A percentile compares a stretch with the other conserved stretches of the same genome.
These are phyloP conservation scores for Amaranthus palmeri DNA, from an alignment of 148 eudicot genomes.

Conservation along the genomic window DNA sequence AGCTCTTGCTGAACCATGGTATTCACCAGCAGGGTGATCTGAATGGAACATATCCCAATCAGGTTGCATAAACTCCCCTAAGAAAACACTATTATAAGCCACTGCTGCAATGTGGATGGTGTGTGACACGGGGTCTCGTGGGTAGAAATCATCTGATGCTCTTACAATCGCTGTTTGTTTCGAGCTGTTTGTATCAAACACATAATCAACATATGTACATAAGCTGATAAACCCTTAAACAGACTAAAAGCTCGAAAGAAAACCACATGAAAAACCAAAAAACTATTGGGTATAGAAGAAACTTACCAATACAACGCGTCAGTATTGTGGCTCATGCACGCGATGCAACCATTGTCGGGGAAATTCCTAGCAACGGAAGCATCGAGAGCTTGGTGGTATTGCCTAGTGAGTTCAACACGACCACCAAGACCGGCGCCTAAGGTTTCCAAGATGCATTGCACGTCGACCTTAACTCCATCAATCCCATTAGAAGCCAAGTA, in stretches of 20 bases:
- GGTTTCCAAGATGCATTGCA: conserved; percentile 74
- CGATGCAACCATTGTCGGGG: conserved; percentile 83
- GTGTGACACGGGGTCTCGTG: conserved; percentile 76
- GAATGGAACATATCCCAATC: conserved; percentile 99
- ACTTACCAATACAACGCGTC: conserved; percentile 69
- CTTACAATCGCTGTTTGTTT: conserved; percentile 81
- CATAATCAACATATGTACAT: background rate
- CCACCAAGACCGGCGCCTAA: conserved; percentile 75
- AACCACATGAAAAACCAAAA: background rate
- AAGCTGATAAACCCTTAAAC: background rate
- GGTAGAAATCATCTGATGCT: conserved; percentile 91
- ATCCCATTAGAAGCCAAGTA: conserved; percentile 69
- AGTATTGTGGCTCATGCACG: conserved; percentile 87
- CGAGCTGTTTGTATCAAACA: conserved; percentile 39
- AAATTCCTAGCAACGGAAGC: conserved; percentile 69
- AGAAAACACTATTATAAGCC: conserved; percentile 80
- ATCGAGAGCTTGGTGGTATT: conserved; percentile 83
- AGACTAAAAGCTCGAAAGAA: background rate
- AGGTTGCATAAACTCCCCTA: conserved; percentile 87
- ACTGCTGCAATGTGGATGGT: conserved; percentile 87
- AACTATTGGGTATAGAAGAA: background rate
- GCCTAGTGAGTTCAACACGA: conserved; percentile 63
- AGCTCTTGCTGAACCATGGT: conserved; percentile 82
- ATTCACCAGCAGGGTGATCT: conserved; percentile 77
- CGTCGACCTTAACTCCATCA: conserved; percentile 93